Conservation (phyloP, 306 rosid genomes). For the Dryas drummondii region DNA sequence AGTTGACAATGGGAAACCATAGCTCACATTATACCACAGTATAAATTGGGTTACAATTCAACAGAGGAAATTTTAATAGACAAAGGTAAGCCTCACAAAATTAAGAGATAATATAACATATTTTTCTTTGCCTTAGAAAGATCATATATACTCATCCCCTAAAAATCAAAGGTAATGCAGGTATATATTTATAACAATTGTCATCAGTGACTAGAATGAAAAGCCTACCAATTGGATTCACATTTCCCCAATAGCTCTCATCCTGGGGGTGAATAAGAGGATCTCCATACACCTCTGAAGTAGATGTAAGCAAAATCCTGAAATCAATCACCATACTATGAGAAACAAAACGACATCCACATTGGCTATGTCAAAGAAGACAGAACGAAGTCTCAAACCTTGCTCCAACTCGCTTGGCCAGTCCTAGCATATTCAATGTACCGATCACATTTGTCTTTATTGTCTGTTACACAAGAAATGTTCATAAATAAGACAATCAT, state of each 20-base stretch:
- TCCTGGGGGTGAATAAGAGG: conserved; percentile 95
- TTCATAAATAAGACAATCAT: conserved; percentile 12
- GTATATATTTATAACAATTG: neutral
- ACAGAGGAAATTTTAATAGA: neutral
- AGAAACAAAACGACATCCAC: conserved; percentile 26
- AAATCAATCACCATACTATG: conserved; percentile 25
- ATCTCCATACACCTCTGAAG: conserved; percentile 98
- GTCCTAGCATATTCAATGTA: conserved; percentile 97
- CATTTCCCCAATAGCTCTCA: conserved; percentile 98
- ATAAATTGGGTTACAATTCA: neutral
- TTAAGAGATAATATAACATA: neutral
- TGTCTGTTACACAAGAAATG: conserved; percentile 54
- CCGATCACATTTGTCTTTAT: conserved; percentile 98
- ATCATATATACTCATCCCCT: neutral
- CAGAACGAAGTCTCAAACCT: conserved; percentile 45
- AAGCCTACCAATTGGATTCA: conserved; percentile 83
- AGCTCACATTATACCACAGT: neutral
- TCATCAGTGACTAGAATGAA: conserved; percentile 13
- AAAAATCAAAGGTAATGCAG: neutral
- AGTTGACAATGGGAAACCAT: neutral
- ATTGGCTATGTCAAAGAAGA: neutral
- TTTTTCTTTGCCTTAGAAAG: conserved; percentile 2
- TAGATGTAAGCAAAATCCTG: conserved; percentile 98
- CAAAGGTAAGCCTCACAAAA: neutral
- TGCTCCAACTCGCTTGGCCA: conserved; percentile 98